phyloP scores from a whole-genome alignment of 345 rosid species.

The Populus euphratica region DNA sequence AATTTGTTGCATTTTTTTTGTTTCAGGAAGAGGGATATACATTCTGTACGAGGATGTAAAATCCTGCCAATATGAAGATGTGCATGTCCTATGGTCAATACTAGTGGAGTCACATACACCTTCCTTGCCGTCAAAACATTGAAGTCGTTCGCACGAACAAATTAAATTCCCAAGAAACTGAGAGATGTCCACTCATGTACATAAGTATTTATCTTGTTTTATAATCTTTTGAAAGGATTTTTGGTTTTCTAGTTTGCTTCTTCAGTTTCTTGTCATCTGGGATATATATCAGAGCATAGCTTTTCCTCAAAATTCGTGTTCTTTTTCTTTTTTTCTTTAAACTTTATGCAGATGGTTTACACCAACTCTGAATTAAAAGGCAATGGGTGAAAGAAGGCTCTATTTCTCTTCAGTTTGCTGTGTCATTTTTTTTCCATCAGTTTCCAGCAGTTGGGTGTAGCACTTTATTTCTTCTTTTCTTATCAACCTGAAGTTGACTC shows the following conservation, averaged over 20 bases:
- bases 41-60: constrained; percentile 87
- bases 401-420: constrained; percentile 5
- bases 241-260: constrained; percentile 5
- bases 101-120: constrained; percentile 66
- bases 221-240: not conserved
- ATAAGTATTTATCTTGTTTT: constrained; percentile 39
- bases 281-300: constrained; percentile 10
- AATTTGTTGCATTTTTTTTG: not conserved
- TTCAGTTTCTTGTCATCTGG: constrained; percentile 11
- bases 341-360: not conserved
- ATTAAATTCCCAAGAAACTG: constrained; percentile 6
- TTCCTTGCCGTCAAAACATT: constrained; percentile 40
- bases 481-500: constrained; percentile 30
- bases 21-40: constrained; percentile 76
- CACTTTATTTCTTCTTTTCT: constrained; percentile 19
- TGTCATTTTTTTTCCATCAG: constrained; percentile 33
- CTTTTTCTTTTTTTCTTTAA: not conserved
- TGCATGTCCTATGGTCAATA: constrained; percentile 85
- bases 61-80: constrained; percentile 86
- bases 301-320: not conserved
- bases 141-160: constrained; percentile 12
- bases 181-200: constrained; percentile 23
- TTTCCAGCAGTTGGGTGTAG: constrained; percentile 36
- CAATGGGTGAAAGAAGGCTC: not conserved
- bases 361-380: not conserved